Evolutionary conservation across 2,329 filamentous ascomycete species (phyloP).

Genomic region (Botrytis galanthina): DNA sequence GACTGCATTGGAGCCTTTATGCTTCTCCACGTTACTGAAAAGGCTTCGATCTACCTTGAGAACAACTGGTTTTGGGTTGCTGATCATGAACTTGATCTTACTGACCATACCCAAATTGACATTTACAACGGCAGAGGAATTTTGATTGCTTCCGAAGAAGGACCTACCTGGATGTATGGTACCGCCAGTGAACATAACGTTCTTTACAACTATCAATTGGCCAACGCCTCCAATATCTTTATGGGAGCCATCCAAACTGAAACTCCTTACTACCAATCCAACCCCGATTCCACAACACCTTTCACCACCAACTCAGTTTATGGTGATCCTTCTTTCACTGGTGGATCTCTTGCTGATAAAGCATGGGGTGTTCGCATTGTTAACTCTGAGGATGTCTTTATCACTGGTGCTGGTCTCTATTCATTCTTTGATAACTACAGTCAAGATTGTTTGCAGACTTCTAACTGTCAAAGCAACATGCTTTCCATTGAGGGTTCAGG

Average conservation of each 20-base stretch:
- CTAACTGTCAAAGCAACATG: constrained; percentile 77
- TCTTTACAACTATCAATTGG: constrained; percentile 82
- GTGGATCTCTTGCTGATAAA: constrained; percentile 51
- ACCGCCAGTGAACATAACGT: constrained; percentile 67
- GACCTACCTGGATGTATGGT: constrained; percentile 77
- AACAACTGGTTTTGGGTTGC: constrained; percentile 90
- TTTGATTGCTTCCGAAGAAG: constrained; percentile 68
- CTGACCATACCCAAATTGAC: constrained; percentile 73
- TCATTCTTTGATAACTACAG: constrained; percentile 81
- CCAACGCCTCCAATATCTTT: constrained; percentile 74
- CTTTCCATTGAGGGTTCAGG: constrained; percentile 65
- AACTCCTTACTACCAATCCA: constrained; percentile 84
- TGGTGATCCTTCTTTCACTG: constrained; percentile 66
- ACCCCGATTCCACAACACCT: constrained; percentile 68
- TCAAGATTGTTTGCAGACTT: constrained; percentile 63
- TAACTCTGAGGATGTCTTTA: constrained; percentile 63
- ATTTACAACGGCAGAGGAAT: constrained; percentile 78
- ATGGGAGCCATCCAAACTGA: constrained; percentile 85
- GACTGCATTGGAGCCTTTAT: constrained; percentile 74
- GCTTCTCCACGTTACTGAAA: constrained; percentile 62
- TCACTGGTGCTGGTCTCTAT: constrained; percentile 76
- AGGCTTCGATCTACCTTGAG: constrained; percentile 73
- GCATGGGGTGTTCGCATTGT: constrained; percentile 73
- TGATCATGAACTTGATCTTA: constrained; percentile 81
- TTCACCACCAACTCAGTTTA: constrained; percentile 59